Conservation (phyloP, 2,329 filamentous ascomycete genomes). For the Alternaria viburni region DNA sequence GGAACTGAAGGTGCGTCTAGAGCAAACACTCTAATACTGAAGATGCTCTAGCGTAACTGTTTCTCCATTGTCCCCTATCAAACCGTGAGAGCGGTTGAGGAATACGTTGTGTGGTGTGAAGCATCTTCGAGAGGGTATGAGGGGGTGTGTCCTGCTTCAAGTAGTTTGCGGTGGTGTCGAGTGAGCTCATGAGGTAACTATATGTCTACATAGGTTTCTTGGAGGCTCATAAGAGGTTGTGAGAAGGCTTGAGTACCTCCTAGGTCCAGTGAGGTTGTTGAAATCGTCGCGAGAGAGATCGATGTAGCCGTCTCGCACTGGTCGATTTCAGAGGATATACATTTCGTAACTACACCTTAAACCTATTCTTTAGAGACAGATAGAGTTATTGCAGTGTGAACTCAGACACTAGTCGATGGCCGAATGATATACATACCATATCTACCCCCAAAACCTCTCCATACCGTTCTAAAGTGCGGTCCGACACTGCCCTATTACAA, state of each 20-base stretch:
- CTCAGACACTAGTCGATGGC: neutral
- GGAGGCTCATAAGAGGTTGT: neutral
- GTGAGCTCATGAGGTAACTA: rapidly evolving
- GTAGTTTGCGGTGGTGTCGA: neutral
- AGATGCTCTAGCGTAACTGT: too few species aligned
- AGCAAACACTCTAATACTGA: too few species aligned
- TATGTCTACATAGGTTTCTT: neutral
- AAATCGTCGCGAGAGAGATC: neutral
- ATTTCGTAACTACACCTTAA: neutral
- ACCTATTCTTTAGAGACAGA: rapidly evolving
- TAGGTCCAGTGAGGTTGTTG: neutral
- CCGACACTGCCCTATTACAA: neutral
- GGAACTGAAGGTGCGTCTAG: too few species aligned
- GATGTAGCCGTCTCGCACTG: neutral
- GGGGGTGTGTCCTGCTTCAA: neutral
- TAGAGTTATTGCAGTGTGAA: neutral
- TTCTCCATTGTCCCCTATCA: too few species aligned
- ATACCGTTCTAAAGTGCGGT: neutral
- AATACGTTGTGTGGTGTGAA: neutral
- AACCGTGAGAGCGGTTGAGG: too few species aligned
- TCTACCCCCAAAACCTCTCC: neutral
- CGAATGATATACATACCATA: neutral
- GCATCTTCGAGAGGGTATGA: neutral
- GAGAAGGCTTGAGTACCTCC: neutral
- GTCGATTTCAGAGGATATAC: neutral